Evolutionary conservation across 305 asterid species (phyloP).

Genomic region (Plantago coronopus): DNA sequence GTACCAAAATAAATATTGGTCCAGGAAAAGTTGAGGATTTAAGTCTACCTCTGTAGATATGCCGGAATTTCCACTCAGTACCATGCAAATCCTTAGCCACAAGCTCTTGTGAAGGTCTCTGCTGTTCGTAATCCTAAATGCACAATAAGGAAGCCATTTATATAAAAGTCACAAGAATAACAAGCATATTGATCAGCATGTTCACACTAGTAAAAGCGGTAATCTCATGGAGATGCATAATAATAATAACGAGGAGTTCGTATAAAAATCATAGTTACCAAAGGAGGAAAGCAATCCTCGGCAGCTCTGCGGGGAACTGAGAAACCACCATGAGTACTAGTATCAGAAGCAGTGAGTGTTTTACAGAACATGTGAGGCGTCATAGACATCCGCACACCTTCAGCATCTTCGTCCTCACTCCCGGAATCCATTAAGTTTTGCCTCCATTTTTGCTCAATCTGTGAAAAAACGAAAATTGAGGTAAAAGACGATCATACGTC

Average conservation of each 20-base stretch:
- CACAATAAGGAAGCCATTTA: not conserved
- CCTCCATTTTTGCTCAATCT: constrained; percentile 85
- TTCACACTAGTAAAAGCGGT: not conserved
- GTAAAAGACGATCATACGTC: constrained; percentile 10
- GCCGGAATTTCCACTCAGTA: constrained; percentile 86
- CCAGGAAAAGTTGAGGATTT: not conserved
- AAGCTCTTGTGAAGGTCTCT: constrained; percentile 95
- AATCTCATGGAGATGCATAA: not conserved
- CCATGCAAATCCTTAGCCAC: constrained; percentile 95
- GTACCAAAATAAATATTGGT: not conserved
- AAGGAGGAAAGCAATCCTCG: constrained; percentile 97
- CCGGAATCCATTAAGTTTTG: constrained; percentile 57
- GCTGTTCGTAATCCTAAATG: constrained; percentile 74
- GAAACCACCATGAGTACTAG: constrained; percentile 99
- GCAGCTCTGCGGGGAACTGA: constrained; percentile 99
- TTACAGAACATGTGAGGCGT: constrained; percentile 97
- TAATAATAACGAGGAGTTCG: too few species aligned
- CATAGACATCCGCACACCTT: constrained; percentile 49
- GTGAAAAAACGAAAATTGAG: constrained; percentile 20
- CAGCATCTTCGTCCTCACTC: constrained; percentile 62
- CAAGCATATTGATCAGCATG: not conserved
- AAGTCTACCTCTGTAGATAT: constrained; percentile 77
- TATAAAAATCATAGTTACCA: constrained; percentile 45
- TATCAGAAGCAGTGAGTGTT: constrained; percentile 98
- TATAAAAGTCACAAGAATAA: not conserved